Conservation (phyloP, 2,329 filamentous ascomycete species). For the Annulohypoxylon truncatum region DNA sequence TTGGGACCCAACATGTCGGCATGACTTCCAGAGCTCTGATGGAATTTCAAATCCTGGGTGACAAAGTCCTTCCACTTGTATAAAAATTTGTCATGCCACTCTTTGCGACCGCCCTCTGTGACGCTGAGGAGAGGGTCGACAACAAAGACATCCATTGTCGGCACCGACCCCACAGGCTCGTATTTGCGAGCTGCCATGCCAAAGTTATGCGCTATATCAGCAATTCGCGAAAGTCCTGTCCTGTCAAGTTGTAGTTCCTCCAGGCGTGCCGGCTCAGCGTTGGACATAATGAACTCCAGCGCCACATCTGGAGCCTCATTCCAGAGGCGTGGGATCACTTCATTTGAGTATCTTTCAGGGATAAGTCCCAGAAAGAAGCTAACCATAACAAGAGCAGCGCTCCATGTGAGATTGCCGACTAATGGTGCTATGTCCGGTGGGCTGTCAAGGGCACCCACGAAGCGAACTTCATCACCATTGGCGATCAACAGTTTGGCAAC, state of each 20-base stretch:
- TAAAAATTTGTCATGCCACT: conserved; percentile 48
- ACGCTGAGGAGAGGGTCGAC: conserved; percentile 5
- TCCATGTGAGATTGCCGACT: conserved; percentile 56
- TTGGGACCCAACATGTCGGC: conserved; percentile 5
- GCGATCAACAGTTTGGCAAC: conserved; percentile 58
- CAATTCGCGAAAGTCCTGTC: conserved; percentile 33
- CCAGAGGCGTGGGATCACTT: conserved; percentile 18
- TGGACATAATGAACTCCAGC: conserved; percentile 1
- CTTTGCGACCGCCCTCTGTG: conserved; percentile 46
- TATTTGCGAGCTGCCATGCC: conserved; percentile 56
- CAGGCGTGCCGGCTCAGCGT: conserved; percentile 44
- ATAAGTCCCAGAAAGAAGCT: conserved; percentile 55
- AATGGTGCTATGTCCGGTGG: conserved; percentile 59
- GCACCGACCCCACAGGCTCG: conserved; percentile 54
- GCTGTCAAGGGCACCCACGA: conserved; percentile 60
- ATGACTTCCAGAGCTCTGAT: conserved; percentile 9
- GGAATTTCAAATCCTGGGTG: conserved; percentile 15
- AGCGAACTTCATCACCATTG: conserved; percentile 54
- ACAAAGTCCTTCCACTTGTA: conserved; percentile 52
- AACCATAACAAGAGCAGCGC: conserved; percentile 54
- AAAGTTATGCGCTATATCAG: conserved; percentile 51
- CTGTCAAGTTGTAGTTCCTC: conserved; percentile 44
- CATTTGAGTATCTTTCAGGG: conserved; percentile 44
- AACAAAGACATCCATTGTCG: conserved; percentile 57
- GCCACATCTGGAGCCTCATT: conserved; percentile 1